These are phyloP conservation scores for Plasmopara muralis DNA, from an alignment of 352 stramenopile genomes.

Conservation along the genomic window DNA sequence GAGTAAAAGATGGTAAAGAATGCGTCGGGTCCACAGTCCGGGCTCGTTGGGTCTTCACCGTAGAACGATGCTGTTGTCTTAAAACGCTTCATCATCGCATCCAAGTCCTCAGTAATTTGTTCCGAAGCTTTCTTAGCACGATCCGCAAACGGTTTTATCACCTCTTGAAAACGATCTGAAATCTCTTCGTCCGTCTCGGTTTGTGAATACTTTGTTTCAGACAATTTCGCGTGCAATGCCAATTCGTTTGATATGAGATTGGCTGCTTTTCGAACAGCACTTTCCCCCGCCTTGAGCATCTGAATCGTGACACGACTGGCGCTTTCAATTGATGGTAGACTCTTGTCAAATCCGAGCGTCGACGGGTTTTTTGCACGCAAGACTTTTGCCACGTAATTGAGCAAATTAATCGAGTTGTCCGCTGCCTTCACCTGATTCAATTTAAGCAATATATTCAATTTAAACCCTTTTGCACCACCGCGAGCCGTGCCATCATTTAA, in stretches of 20 bases:
- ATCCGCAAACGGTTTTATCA: conserved; percentile 67
- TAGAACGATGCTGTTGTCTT: conserved; percentile 64
- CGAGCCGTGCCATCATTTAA: conserved; percentile 82
- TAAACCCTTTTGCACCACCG: conserved; percentile 85
- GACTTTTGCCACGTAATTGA: conserved; percentile 74
- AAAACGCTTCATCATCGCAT: conserved; percentile 60
- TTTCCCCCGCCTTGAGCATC: conserved; percentile 70
- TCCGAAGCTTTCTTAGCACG: conserved; percentile 57
- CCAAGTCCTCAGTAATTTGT: conserved; percentile 43
- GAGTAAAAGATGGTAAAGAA: conserved; percentile 87
- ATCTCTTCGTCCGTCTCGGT: conserved; percentile 26
- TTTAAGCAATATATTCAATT: conserved; percentile 83
- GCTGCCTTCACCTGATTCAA: conserved; percentile 80
- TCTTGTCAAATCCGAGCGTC: conserved; percentile 72
- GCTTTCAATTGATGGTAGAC: conserved; percentile 61
- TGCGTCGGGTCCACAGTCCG: conserved; percentile 57
- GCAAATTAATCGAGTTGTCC: conserved; percentile 77
- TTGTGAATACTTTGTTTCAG: conserved; percentile 28
- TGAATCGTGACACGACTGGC: conserved; percentile 73
- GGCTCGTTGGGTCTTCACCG: conserved; percentile 65
- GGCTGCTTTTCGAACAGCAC: conserved; percentile 63
- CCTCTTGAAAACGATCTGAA: conserved; percentile 70
- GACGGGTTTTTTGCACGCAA: conserved; percentile 56
- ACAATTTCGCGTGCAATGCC: conserved; percentile 57
- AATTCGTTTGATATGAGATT: conserved; percentile 67